A percentile compares a stretch with the other conserved stretches of the same genome.
Conservation (phyloP, 2,329 filamentous ascomycete species). For the Diatrype stigma region DNA sequence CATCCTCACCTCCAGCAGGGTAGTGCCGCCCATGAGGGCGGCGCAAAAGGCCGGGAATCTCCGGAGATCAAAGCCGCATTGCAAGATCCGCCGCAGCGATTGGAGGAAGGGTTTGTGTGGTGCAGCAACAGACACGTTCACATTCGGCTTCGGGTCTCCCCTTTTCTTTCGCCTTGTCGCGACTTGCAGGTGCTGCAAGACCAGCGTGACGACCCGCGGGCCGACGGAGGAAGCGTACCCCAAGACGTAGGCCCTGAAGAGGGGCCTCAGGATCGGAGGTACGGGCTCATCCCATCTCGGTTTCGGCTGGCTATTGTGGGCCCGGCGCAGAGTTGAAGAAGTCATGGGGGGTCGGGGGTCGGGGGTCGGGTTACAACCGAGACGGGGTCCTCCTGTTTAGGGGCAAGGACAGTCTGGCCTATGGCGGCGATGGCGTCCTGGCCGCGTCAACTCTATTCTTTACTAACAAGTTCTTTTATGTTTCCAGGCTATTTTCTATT, state of each 20-base stretch:
- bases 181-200: constrained; percentile 46
- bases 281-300: constrained; percentile 31
- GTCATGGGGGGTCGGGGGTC: no score
- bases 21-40: constrained; percentile 54
- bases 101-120: constrained; percentile 25
- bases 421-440: no score
- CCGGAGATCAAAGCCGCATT: constrained; percentile 47
- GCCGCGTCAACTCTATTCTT: no score
- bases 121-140: constrained; percentile 2
- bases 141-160: constrained; percentile 11
- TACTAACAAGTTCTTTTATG: no score
- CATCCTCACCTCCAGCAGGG: constrained; percentile 52
- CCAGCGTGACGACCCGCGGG: constrained; percentile 51
- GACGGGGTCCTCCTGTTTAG: no score
- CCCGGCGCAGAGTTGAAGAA: constrained; percentile 14
- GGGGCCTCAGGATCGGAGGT: constrained; percentile 49
- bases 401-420: no score
- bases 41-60: constrained; percentile 62
- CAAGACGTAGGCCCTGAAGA: constrained; percentile 55
- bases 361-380: no score
- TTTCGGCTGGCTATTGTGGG: constrained; percentile 13
- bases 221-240: constrained; percentile 57
- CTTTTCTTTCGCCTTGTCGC: constrained; percentile 17
- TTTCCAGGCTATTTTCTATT: no score
- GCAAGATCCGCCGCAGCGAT: constrained; percentile 39